A percentile compares a stretch with the other conserved stretches of the same genome.
These are phyloP conservation scores for Nepenthes gracilis DNA, from an alignment of 148 eudicot genomes.

Conservation along the genomic window DNA sequence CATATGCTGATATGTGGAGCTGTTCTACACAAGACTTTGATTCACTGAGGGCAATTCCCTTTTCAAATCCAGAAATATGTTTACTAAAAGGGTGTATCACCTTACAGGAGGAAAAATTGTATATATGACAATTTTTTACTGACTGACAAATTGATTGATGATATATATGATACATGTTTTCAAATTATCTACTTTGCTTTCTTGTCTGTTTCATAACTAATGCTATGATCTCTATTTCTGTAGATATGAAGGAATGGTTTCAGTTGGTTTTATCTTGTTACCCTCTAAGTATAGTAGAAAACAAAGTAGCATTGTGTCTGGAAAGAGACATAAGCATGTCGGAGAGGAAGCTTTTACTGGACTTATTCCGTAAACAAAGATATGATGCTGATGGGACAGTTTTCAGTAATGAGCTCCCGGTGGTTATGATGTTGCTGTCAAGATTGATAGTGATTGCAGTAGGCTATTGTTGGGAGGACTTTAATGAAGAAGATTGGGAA, in stretches of 20 bases:
- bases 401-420: constrained; percentile 41
- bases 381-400: constrained; percentile 26
- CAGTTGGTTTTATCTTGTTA: constrained; percentile 76
- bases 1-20: neutral
- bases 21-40: neutral
- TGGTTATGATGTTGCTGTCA: constrained; percentile 47
- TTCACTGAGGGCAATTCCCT: neutral
- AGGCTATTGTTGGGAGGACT: constrained; percentile 80
- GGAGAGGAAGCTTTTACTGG: constrained; percentile 48
- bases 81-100: no score
- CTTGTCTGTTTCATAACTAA: neutral
- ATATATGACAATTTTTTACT: no score
- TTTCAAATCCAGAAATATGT: no score
- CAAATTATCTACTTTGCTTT: neutral
- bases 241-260: constrained; percentile 78
- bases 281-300: constrained; percentile 34
- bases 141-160: no score
- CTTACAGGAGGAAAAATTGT: no score
- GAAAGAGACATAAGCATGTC: constrained; percentile 28
- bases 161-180: neutral
- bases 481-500: constrained; percentile 80
- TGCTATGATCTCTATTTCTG: constrained; percentile 6
- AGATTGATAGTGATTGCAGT: constrained; percentile 50
- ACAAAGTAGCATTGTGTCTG: constrained; percentile 26
- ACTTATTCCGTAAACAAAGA: constrained; percentile 71